phyloP scores from a whole-genome alignment of 768 basidiomycete species.

The Leccinum ochraceum region DNA sequence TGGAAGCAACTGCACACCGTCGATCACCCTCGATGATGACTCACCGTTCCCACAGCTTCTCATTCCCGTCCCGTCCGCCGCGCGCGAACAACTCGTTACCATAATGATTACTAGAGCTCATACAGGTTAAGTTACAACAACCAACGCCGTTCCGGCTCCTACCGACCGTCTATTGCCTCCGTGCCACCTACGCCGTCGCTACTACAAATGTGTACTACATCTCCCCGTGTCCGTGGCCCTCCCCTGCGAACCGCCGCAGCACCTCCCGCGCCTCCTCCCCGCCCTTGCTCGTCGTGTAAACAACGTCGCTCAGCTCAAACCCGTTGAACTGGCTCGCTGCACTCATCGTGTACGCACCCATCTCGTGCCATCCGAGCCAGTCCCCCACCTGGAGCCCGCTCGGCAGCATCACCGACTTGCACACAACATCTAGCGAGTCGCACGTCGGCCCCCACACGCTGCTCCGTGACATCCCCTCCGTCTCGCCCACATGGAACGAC shows the following conservation, averaged over 20 bases:
- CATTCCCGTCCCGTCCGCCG: constrained; percentile 20
- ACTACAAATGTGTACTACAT: neutral
- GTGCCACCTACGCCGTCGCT: neutral
- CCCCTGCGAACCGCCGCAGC: constrained; percentile 50
- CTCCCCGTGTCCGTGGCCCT: constrained; percentile 39
- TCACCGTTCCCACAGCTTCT: constrained; percentile 11
- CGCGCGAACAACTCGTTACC: constrained; percentile 1
- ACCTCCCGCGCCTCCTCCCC: constrained; percentile 54
- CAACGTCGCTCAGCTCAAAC: constrained; percentile 76
- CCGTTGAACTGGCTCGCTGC: constrained; percentile 97
- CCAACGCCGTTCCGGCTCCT: neutral
- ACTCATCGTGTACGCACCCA: constrained; percentile 99
- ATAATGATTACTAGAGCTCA: constrained; percentile 15
- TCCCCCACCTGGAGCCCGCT: constrained; percentile 82
- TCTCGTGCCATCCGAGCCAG: constrained; percentile 96
- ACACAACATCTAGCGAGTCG: constrained; percentile 96
- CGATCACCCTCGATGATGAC: constrained; percentile 32
- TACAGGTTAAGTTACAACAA: constrained; percentile 13
- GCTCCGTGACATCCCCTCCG: constrained; percentile 49
- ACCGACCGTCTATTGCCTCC: neutral
- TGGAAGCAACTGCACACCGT: constrained; percentile 26
- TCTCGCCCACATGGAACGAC: constrained; percentile 48
- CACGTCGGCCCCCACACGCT: constrained; percentile 99
- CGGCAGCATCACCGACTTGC: constrained; percentile 61
- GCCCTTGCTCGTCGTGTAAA: constrained; percentile 71